Conservation (phyloP, 768 basidiomycete species). For the Kwoniella bestiolae region DNA sequence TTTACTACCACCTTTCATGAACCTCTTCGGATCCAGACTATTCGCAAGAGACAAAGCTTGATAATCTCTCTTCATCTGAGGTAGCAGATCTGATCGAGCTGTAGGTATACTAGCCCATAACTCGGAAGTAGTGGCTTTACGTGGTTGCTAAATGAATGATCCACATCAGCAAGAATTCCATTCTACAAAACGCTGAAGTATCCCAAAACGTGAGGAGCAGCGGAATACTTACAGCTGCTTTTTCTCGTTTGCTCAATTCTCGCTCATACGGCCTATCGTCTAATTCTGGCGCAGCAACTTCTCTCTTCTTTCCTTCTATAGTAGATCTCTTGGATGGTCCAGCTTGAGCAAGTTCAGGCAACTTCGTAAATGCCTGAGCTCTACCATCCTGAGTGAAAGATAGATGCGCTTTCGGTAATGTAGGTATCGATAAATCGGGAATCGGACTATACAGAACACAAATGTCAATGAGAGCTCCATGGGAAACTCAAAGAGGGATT, state of each 20-base stretch:
- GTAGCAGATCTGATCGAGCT: constrained; percentile 42
- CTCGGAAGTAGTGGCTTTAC: constrained; percentile 48
- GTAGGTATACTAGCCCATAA: constrained; percentile 53
- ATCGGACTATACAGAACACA: constrained; percentile 52
- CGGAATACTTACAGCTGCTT: constrained; percentile 37
- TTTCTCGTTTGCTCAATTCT: constrained; percentile 41
- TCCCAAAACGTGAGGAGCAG: background rate
- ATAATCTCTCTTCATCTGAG: constrained; percentile 56
- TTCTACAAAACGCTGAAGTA: no score
- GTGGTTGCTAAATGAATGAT: constrained; percentile 37
- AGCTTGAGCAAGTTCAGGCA: constrained; percentile 17
- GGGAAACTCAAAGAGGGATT: no score
- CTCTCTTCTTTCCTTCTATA: constrained; percentile 5
- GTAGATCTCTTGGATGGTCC: constrained; percentile 23
- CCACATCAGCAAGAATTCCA: background rate
- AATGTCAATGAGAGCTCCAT: no score
- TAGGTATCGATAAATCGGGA: constrained; percentile 43
- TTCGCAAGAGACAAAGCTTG: constrained; percentile 55
- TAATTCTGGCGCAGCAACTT: constrained; percentile 23
- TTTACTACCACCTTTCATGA: constrained; percentile 54
- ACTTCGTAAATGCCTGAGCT: constrained; percentile 18
- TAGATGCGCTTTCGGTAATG: constrained; percentile 35
- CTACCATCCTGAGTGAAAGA: constrained; percentile 31
- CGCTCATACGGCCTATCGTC: constrained; percentile 45
- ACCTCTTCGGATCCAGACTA: constrained; percentile 55